Evolutionary conservation across 169 alveolate species (phyloP).

Genomic region (Hammondia hammondi): DNA sequence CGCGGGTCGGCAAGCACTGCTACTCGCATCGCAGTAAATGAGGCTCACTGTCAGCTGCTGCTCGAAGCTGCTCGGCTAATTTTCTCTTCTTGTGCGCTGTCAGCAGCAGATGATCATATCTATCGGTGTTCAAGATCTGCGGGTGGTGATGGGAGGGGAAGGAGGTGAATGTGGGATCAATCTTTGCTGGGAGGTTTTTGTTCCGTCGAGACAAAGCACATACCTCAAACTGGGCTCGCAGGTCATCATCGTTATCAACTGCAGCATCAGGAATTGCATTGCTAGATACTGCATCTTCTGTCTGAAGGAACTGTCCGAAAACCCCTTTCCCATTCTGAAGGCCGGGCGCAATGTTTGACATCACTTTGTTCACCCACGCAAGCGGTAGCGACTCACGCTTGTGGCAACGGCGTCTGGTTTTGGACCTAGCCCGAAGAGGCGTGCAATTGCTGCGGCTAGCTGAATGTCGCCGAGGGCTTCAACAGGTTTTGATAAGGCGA

Average conservation of each 20-base stretch:
- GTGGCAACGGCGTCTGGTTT: background rate
- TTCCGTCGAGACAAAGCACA: background rate
- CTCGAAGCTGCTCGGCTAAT: constrained; percentile 50
- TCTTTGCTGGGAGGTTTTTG: no score
- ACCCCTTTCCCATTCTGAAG: background rate
- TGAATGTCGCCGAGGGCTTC: background rate
- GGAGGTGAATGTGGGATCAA: background rate
- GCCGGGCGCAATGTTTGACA: background rate
- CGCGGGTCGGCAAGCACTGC: background rate
- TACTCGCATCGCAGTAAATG: no score
- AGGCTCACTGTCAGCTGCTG: constrained; percentile 65
- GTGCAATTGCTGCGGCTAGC: background rate
- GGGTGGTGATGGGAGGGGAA: background rate
- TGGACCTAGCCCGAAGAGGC: background rate
- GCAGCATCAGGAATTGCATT: background rate
- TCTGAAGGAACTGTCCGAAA: background rate
- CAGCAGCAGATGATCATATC: constrained; percentile 61
- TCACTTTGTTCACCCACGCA: background rate
- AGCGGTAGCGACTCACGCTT: background rate
- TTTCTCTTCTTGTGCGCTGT: constrained; percentile 47
- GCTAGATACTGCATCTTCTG: background rate
- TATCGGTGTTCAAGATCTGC: constrained; percentile 66
- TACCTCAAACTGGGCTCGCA: constrained; percentile 34
- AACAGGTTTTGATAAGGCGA: background rate
- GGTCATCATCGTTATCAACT: constrained; percentile 29